These are phyloP conservation scores for Mycena crocata DNA, from an alignment of 768 basidiomycete species.

Conservation along the genomic window DNA sequence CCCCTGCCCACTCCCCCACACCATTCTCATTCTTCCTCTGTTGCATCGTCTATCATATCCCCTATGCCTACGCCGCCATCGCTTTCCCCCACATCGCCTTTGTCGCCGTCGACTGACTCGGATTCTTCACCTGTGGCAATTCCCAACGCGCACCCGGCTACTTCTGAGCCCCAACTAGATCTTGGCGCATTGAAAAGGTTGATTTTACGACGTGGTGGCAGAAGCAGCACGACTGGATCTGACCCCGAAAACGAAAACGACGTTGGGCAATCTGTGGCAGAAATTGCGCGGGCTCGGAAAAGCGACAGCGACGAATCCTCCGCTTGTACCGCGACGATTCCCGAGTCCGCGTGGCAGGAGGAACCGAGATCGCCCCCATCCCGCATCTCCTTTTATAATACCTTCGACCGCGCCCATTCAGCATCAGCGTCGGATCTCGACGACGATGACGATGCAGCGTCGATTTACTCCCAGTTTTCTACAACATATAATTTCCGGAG, in stretches of 20 bases:
- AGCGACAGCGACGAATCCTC: not conserved
- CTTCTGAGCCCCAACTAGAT: conserved; percentile 23
- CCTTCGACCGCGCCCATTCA: not conserved
- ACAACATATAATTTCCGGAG: conserved; percentile 26
- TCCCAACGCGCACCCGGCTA: not conserved
- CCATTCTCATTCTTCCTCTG: conserved; percentile 18
- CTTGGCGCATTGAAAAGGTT: conserved; percentile 3
- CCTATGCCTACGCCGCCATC: conserved; percentile 28
- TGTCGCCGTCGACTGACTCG: not conserved
- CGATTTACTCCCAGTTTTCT: conserved; percentile 29
- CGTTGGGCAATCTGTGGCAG: not conserved
- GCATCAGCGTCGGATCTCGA: conserved; percentile 11
- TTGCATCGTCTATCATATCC: conserved; percentile 24
- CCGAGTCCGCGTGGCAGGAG: conserved; percentile 29
- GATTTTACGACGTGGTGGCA: not conserved
- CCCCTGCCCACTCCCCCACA: conserved; percentile 14
- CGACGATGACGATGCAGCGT: conserved; percentile 25
- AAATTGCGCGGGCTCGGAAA: not conserved
- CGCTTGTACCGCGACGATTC: not conserved
- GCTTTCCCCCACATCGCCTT: conserved; percentile 18
- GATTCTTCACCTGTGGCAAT: not conserved
- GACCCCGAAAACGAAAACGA: conserved; percentile 6
- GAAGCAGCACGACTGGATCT: not conserved
- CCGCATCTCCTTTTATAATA: conserved; percentile 21
- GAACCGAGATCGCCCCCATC: conserved; percentile 29